Conservation (phyloP, 1,284 basidiomycete species). For the Moniliella sp. region DNA sequence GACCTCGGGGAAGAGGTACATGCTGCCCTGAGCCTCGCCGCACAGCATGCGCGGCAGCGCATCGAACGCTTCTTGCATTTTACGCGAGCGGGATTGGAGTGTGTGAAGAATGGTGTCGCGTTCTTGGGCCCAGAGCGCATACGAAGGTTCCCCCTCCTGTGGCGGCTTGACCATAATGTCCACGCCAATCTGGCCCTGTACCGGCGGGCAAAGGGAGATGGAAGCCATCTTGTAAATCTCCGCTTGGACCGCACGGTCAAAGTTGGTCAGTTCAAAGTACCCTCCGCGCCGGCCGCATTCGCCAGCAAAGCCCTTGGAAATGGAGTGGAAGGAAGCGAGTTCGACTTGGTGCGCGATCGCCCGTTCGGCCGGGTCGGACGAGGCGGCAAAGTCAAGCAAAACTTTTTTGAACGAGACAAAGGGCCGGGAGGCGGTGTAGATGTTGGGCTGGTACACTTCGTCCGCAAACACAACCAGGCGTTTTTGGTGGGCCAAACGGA, state of each 20-base stretch:
- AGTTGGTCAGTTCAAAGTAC: conserved; percentile 29
- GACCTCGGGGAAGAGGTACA: conserved; percentile 65
- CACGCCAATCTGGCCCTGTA: conserved; percentile 30
- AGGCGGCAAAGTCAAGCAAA: conserved; percentile 15
- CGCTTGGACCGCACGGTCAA: conserved; percentile 21
- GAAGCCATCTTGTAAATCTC: conserved; percentile 29
- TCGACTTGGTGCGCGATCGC: conserved; percentile 18
- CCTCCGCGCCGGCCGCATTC: conserved; percentile 30
- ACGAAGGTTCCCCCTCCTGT: conserved; percentile 12
- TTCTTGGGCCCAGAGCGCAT: conserved; percentile 17
- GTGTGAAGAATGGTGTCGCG: conserved; percentile 14
- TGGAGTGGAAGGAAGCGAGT: conserved; percentile 27
- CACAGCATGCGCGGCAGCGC: conserved; percentile 16
- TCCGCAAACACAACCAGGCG: conserved; percentile 27
- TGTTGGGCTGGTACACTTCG: conserved; percentile 31
- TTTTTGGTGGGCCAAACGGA: conserved; percentile 23
- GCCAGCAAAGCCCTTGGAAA: conserved; percentile 27
- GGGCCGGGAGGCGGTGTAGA: conserved; percentile 22
- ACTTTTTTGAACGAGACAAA: conserved; percentile 31
- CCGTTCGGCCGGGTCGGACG: conserved; percentile 8
- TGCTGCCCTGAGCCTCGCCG: conserved; percentile 47
- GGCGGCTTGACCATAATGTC: conserved; percentile 29
- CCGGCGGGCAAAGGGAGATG: conserved; percentile 23
- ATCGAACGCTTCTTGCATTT: conserved; percentile 17
- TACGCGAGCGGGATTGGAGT: conserved; percentile 11